Conservation (phyloP, 176 grass and related monocot genomes). For the Triticum aestivum region DNA sequence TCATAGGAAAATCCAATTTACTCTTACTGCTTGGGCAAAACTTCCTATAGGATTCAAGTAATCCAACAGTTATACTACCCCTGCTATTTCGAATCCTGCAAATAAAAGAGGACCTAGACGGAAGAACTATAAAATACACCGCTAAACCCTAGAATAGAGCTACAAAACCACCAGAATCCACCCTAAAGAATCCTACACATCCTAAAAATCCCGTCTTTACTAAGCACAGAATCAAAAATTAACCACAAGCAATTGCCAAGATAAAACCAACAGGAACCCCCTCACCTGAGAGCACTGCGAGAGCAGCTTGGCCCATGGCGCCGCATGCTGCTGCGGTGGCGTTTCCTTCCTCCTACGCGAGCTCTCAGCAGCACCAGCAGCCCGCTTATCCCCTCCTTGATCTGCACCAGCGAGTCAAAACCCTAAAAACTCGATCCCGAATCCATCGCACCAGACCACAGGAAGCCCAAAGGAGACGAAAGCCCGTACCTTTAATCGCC, state of each 20-base stretch:
- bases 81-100: background rate
- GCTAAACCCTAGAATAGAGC: slow-evolving; percentile 17
- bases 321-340: slow-evolving; percentile 36
- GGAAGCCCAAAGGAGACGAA: slow-evolving; percentile 7
- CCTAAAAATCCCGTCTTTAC: slow-evolving; percentile 28
- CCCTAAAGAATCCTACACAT: background rate
- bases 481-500: slow-evolving; percentile 26
- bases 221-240: slow-evolving; percentile 8
- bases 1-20: background rate
- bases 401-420: slow-evolving; percentile 46
- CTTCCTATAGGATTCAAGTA: background rate
- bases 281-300: slow-evolving; percentile 83
- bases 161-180: background rate
- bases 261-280: background rate
- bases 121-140: background rate
- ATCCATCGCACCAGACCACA: slow-evolving; percentile 2
- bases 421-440: slow-evolving; percentile 37
- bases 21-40: background rate
- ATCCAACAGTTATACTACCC: background rate
- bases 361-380: slow-evolving; percentile 17
- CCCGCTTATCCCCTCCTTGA: slow-evolving; percentile 53
- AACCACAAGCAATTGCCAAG: background rate
- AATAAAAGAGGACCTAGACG: background rate
- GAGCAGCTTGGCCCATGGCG: slow-evolving; percentile 85
- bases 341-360: slow-evolving; percentile 35